phyloP scores from a whole-genome alignment of 2,329 filamentous ascomycete species.

The Cladophialophora immunda region DNA sequence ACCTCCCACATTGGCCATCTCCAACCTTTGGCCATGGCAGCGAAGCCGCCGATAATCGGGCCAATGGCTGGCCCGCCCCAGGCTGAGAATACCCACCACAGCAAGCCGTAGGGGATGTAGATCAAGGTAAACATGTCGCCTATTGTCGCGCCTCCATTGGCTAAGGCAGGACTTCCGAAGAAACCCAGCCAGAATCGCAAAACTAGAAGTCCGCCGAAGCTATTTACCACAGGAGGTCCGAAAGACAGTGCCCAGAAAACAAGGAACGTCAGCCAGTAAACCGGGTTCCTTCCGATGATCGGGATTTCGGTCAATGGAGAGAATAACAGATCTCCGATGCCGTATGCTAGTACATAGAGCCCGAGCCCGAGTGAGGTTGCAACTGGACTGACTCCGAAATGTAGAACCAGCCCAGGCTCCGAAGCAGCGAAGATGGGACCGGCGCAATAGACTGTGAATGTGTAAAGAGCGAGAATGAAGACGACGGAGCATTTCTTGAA shows the following conservation, averaged over 20 bases:
- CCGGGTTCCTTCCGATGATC: constrained; percentile 57
- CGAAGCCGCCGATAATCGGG: constrained; percentile 53
- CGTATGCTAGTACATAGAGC: too few species aligned
- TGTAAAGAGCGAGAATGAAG: neutral
- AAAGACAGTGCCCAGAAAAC: too few species aligned
- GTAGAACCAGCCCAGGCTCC: neutral
- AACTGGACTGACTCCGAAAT: neutral
- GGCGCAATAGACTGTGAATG: neutral
- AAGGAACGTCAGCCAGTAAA: constrained; percentile 58
- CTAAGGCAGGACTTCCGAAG: constrained; percentile 56
- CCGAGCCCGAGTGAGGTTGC: neutral
- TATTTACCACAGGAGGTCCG: too few species aligned
- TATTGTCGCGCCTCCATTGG: constrained; percentile 56
- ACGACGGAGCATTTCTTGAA: constrained; percentile 3
- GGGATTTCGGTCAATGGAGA: constrained; percentile 60
- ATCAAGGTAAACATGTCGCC: constrained; percentile 52
- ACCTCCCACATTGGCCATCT: constrained; percentile 53
- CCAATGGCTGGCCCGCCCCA: constrained; percentile 54
- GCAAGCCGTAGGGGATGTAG: constrained; percentile 51
- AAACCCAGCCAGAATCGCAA: constrained; percentile 64
- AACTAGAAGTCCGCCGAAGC: too few species aligned
- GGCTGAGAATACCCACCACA: too few species aligned
- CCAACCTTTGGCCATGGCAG: constrained; percentile 50
- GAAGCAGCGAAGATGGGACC: neutral
- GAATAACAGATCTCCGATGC: constrained; percentile 57